Percentiles rank a stretch among this genome's conserved stretches.
These are phyloP conservation scores for Leccinum subgranulosum DNA, from an alignment of 768 basidiomycete species.

Conservation along the genomic window DNA sequence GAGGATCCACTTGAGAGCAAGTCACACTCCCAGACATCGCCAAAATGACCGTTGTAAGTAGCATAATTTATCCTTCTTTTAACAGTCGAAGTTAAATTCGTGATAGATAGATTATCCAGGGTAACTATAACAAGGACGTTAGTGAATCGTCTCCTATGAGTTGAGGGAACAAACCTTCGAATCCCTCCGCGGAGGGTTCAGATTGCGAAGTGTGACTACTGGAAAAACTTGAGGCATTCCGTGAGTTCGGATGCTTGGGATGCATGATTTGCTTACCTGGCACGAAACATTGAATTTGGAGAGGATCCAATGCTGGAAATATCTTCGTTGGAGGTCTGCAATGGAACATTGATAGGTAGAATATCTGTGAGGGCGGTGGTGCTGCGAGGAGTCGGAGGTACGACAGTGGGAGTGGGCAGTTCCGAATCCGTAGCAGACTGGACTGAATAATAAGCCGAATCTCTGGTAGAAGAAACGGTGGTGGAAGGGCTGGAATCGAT, in stretches of 20 bases:
- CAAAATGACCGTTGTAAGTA: slow-evolving; percentile 13
- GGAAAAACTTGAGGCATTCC: background rate
- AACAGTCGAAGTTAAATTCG: background rate
- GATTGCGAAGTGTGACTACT: slow-evolving; percentile 16
- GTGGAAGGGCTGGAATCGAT: background rate
- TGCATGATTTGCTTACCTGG: slow-evolving; percentile 5
- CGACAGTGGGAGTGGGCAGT: slow-evolving; percentile 7
- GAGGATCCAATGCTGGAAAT: too few species aligned
- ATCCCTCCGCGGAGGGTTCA: slow-evolving; percentile 3
- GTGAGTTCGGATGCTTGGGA: background rate
- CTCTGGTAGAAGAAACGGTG: background rate
- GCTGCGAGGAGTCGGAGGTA: slow-evolving; percentile 9
- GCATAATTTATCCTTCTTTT: slow-evolving; percentile 5
- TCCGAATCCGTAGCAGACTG: slow-evolving; percentile 6
- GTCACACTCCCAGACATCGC: slow-evolving; percentile 26
- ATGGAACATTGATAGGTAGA: background rate
- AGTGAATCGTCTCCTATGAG: background rate
- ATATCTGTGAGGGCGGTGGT: background rate
- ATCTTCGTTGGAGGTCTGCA: too few species aligned
- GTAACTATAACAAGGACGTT: slow-evolving; percentile 1
- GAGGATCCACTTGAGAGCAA: slow-evolving; percentile 4
- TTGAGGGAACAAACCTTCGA: slow-evolving; percentile 7
- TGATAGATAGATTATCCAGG: slow-evolving; percentile 7
- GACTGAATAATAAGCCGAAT: slow-evolving; percentile 7
- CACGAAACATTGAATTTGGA: slow-evolving; percentile 1